Conservation (phyloP, 2,329 filamentous ascomycete species). For the Thelonectria discophora region DNA sequence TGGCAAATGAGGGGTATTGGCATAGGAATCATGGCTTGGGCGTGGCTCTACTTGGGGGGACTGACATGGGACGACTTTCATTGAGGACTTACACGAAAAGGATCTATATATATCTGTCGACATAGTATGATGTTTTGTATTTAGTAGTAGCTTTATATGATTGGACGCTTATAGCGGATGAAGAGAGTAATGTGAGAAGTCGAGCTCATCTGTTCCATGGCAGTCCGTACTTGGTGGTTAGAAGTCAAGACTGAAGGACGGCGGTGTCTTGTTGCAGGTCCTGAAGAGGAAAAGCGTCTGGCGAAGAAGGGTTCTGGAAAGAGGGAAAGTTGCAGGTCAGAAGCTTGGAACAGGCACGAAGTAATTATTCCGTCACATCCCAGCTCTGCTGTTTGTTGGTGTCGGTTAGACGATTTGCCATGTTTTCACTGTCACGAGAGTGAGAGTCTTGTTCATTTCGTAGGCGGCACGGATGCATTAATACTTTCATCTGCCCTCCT, state of each 20-base stretch:
- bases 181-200: not conserved
- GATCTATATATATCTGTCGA: not conserved
- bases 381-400: too few species aligned
- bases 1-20: conserved; percentile 32
- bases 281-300: conserved; percentile 6
- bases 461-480: too few species aligned
- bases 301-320: conserved; percentile 18
- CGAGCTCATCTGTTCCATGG: too few species aligned
- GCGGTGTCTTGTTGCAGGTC: not conserved
- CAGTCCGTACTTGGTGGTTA: too few species aligned
- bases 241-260: not conserved
- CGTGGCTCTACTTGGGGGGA: not conserved
- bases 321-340: not conserved
- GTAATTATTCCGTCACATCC: too few species aligned
- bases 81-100: conserved; percentile 6
- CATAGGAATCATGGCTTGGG: conserved; percentile 26
- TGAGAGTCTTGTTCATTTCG: too few species aligned
- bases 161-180: not conserved
- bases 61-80: not conserved
- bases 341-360: too few species aligned
- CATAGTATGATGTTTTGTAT: not conserved
- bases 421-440: too few species aligned
- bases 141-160: not conserved
- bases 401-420: too few species aligned
- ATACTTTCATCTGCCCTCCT: too few species aligned